phyloP scores from a whole-genome alignment of 2,329 filamentous ascomycete species.

The Curvularia sp. region DNA sequence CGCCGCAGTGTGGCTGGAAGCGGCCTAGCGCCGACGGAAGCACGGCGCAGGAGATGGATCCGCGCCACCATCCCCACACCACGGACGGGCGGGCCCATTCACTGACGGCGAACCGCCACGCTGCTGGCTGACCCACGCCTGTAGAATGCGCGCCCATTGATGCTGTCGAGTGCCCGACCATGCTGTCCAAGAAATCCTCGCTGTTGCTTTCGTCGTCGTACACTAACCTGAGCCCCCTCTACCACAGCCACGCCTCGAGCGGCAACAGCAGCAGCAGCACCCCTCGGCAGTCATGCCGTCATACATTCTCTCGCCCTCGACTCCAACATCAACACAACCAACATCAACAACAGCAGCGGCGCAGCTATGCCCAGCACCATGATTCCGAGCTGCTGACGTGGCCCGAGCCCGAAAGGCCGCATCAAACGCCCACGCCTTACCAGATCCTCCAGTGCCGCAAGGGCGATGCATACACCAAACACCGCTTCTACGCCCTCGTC shows the following conservation, averaged over 20 bases:
- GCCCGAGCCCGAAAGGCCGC: slow-evolving; percentile 48
- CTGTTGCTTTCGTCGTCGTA: slow-evolving; percentile 29
- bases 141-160: slow-evolving; percentile 33
- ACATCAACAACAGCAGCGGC: slow-evolving; percentile 8
- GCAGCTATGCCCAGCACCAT: slow-evolving; percentile 42
- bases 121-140: slow-evolving; percentile 3
- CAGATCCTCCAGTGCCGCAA: slow-evolving; percentile 76
- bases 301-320: slow-evolving; percentile 40
- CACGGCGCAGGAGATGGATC: slow-evolving; percentile 1
- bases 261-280: slow-evolving; percentile 34
- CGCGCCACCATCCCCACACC: slow-evolving; percentile 16
- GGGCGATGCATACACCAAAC: slow-evolving; percentile 78
- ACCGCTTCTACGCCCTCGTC: slow-evolving; percentile 85
- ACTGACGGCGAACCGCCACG: background rate
- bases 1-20: background rate
- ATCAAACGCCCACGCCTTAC: slow-evolving; percentile 76
- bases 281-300: slow-evolving; percentile 50
- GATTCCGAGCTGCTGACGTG: slow-evolving; percentile 39
- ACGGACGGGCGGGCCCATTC: slow-evolving; percentile 8
- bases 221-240: slow-evolving; percentile 30
- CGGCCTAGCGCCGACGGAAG: slow-evolving; percentile 3
- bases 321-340: slow-evolving; percentile 1
- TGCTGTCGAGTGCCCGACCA: slow-evolving; percentile 36
- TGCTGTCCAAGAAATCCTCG: slow-evolving; percentile 47
- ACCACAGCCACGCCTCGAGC: slow-evolving; percentile 23